A percentile compares a stretch with the other conserved stretches of the same genome.
Evolutionary conservation across 2,329 filamentous ascomycete genomes (phyloP).

Genomic region (Daldinia sp.): DNA sequence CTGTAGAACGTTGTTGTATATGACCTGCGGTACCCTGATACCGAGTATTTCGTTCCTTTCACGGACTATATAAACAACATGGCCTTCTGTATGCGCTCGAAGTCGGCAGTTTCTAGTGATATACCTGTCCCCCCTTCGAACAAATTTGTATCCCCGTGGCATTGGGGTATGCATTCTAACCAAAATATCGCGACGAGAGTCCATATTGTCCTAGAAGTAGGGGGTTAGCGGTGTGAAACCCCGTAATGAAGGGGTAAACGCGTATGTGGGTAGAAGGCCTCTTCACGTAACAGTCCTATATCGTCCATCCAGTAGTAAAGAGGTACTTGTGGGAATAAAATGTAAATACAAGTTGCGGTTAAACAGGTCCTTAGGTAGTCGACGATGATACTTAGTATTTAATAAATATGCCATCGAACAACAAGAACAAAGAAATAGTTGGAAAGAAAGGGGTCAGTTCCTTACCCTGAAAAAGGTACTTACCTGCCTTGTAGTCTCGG

Average conservation of each 20-base stretch:
- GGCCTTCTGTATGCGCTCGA: conserved; percentile 46
- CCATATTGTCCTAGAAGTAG: not conserved
- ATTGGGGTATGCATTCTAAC: conserved; percentile 48
- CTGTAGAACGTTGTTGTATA: conserved; percentile 44
- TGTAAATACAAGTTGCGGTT: too few species aligned
- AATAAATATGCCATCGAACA: too few species aligned
- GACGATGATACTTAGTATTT: too few species aligned
- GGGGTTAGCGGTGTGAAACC: too few species aligned
- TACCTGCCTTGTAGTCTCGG: too few species aligned
- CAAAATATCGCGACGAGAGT: conserved; percentile 2
- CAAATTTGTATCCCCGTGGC: conserved; percentile 52
- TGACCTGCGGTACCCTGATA: conserved; percentile 50
- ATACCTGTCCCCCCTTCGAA: conserved; percentile 54
- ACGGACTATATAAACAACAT: conserved; percentile 51
- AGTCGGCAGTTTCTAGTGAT: conserved; percentile 53
- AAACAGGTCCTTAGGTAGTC: too few species aligned
- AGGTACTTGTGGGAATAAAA: too few species aligned
- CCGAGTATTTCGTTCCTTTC: conserved; percentile 44
- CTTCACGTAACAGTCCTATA: too few species aligned
- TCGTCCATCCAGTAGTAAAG: too few species aligned
- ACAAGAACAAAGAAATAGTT: not conserved
- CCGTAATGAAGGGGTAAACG: not conserved
- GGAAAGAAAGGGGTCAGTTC: not conserved
- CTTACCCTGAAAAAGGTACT: not conserved
- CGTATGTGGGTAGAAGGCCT: too few species aligned